Percentiles rank a stretch among this genome's conserved stretches.
phyloP scores from a whole-genome alignment of 805 yeast genomes.

The Pichia gijzeniarum region DNA sequence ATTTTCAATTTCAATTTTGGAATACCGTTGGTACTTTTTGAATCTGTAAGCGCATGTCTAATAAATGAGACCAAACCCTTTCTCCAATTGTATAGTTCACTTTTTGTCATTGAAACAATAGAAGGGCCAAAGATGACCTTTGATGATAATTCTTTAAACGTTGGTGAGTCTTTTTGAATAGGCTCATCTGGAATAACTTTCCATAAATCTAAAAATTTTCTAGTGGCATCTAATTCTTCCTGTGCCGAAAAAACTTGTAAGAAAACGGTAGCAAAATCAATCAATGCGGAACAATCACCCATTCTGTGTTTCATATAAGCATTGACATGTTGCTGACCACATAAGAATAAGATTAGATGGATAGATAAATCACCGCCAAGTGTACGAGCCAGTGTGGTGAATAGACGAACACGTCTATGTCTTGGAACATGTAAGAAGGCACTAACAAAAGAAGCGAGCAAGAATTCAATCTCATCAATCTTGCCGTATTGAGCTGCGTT shows the following conservation, averaged over 20 bases:
- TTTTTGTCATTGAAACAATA: conserved; percentile 41
- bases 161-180: conserved; percentile 33
- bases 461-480: conserved; percentile 68
- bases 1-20: conserved; percentile 38
- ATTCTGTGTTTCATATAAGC: conserved; percentile 48
- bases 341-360: conserved; percentile 65
- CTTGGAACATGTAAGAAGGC: conserved; percentile 95
- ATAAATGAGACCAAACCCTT: conserved; percentile 51
- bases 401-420: conserved; percentile 86
- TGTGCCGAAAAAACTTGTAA: conserved; percentile 58
- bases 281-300: conserved; percentile 58
- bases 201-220: conserved; percentile 48
- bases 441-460: conserved; percentile 83
- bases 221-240: conserved; percentile 58
- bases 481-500: conserved; percentile 37
- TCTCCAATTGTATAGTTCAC: conserved; percentile 45
- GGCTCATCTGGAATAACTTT: conserved; percentile 37
- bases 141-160: conserved; percentile 34
- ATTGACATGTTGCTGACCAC: conserved; percentile 71
- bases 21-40: conserved; percentile 33
- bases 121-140: conserved; percentile 62
- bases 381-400: conserved; percentile 69
- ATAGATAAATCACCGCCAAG: conserved; percentile 62
- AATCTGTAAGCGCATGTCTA: conserved; percentile 41
- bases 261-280: conserved; percentile 69